Evolutionary conservation across 768 basidiomycete genomes (phyloP).

Genomic region (Glaciozyma martinii): DNA sequence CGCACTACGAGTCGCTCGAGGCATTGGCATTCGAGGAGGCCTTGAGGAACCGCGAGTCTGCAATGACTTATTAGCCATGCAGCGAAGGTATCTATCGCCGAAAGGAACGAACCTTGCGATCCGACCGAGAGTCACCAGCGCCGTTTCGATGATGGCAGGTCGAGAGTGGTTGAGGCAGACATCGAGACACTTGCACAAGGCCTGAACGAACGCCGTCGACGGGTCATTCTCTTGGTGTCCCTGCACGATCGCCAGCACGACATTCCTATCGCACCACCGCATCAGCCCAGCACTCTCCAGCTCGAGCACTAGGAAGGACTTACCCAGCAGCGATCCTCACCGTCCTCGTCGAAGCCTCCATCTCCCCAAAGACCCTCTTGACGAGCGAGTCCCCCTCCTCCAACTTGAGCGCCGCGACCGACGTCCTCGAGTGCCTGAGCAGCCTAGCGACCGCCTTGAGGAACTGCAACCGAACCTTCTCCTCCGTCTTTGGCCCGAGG

Average conservation of each 20-base stretch:
- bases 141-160: constrained; percentile 8
- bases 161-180: not conserved
- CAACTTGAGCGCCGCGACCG: not conserved
- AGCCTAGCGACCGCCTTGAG: constrained; percentile 4
- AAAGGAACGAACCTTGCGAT: constrained; percentile 12
- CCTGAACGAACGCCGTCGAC: not conserved
- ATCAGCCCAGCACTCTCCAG: not conserved
- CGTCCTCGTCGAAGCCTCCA: constrained; percentile 15
- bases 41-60: constrained; percentile 18
- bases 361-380: not conserved
- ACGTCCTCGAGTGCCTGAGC: constrained; percentile 10
- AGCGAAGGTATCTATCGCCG: not conserved
- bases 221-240: constrained; percentile 2
- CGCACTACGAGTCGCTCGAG: constrained; percentile 46
- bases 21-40: constrained; percentile 19
- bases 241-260: constrained; percentile 17
- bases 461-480: constrained; percentile 7
- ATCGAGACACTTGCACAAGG: constrained; percentile 11
- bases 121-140: constrained; percentile 8
- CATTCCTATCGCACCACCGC: constrained; percentile 7
- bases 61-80: not conserved
- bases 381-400: not conserved
- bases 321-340: constrained; percentile 29
- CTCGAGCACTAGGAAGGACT: not conserved
- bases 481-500: not conserved